A percentile compares a stretch with the other conserved stretches of the same genome.
Evolutionary conservation across 139 green algal species (phyloP).

Genomic region (Raphidocelis subcapitata): DNA sequence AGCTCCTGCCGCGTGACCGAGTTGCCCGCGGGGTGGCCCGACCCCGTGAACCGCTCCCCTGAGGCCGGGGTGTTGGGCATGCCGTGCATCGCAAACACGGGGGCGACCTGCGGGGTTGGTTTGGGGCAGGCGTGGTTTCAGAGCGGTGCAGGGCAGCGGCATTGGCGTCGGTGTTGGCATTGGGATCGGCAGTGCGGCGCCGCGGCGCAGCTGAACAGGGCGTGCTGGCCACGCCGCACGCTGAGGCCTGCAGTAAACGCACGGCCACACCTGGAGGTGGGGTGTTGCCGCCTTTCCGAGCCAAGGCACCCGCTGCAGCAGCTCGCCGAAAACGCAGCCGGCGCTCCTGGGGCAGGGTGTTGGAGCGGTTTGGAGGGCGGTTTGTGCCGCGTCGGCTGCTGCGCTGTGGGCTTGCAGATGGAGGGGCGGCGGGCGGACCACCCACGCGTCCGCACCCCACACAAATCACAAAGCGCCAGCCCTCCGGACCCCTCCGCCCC

Average conservation of each 20-base stretch:
- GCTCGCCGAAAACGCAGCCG: slow-evolving; percentile 91
- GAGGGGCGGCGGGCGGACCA: too few species aligned
- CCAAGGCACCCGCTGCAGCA: slow-evolving; percentile 77
- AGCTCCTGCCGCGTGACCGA: slow-evolving; percentile 67
- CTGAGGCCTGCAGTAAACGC: not conserved
- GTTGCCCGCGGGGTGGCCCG: slow-evolving; percentile 28
- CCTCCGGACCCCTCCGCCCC: too few species aligned
- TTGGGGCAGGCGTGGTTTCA: too few species aligned
- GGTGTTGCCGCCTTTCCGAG: slow-evolving; percentile 71
- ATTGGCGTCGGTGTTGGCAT: too few species aligned
- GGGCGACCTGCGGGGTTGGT: slow-evolving; percentile 51
- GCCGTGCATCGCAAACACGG: slow-evolving; percentile 76
- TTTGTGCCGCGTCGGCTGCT: too few species aligned
- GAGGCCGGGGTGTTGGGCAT: slow-evolving; percentile 56
- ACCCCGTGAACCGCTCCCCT: slow-evolving; percentile 37
- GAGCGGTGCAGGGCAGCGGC: too few species aligned
- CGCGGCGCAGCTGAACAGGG: too few species aligned
- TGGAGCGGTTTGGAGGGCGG: not conserved
- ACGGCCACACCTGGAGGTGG: slow-evolving; percentile 68
- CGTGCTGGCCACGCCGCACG: too few species aligned
- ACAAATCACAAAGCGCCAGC: too few species aligned
- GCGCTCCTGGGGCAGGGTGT: slow-evolving; percentile 23
- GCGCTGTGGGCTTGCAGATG: too few species aligned
- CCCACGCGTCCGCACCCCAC: too few species aligned
- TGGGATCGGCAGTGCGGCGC: too few species aligned